Conservation (phyloP, 495 filamentous ascomycete species). For the Copromyces sp. region DNA sequence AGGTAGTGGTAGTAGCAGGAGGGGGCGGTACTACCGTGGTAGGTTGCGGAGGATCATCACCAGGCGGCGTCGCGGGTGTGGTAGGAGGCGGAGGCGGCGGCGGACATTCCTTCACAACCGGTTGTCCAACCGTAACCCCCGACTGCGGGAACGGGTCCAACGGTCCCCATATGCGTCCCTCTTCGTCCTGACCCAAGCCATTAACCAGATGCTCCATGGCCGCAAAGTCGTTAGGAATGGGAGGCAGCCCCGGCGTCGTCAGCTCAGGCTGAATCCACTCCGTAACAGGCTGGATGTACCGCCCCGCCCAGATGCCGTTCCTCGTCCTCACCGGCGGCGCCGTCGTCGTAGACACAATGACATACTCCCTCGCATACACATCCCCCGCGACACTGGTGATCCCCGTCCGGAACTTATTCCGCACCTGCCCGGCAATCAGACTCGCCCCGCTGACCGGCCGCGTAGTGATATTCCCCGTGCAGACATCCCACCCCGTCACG, state of each 20-base stretch:
- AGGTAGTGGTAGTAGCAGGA: fast-evolving
- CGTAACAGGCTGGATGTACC: slow-evolving; percentile 28
- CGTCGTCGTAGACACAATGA: not conserved
- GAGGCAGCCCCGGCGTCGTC: slow-evolving; percentile 4
- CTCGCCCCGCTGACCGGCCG: slow-evolving; percentile 18
- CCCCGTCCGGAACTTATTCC: slow-evolving; percentile 2
- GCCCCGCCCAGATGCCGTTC: slow-evolving; percentile 30
- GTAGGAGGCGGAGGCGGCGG: not conserved
- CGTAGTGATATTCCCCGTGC: slow-evolving; percentile 27
- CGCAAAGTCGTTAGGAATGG: slow-evolving; percentile 10
- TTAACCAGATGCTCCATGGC: slow-evolving; percentile 9
- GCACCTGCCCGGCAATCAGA: not conserved
- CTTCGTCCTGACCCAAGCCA: slow-evolving; percentile 10
- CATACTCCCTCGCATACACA: slow-evolving; percentile 30
- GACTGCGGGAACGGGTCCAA: slow-evolving; percentile 14
- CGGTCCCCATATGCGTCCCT: slow-evolving; percentile 11
- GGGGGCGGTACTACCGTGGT: not conserved
- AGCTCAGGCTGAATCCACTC: slow-evolving; percentile 28
- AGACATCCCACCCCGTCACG: slow-evolving; percentile 28
- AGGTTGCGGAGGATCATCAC: not conserved
- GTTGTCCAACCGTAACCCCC: slow-evolving; percentile 8
- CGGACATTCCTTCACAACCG: not conserved
- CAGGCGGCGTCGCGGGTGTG: not conserved
- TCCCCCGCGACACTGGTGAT: slow-evolving; percentile 19
- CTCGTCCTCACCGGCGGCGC: slow-evolving; percentile 13